Evolutionary conservation across 2,329 filamentous ascomycete genomes (phyloP), one percentile per base, ranked within the genome.

Genomic region (Cadophora luteo-olivacea): DNA sequence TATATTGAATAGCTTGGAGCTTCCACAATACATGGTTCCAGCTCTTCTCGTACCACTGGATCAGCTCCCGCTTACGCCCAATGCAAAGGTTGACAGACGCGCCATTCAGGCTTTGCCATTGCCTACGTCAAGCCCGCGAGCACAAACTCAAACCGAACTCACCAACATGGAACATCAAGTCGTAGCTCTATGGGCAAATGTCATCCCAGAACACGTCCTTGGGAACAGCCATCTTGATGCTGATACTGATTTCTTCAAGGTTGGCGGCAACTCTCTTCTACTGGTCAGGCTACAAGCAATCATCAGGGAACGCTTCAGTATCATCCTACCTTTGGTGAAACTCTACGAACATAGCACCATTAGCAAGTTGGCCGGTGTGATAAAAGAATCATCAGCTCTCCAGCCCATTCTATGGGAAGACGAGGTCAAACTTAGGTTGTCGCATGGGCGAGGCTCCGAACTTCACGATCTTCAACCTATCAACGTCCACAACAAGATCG

Each of bases 21-120:
- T 81, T 1, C 79, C 80, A 4, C 69, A 70, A 33, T 80, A 81
- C 67, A 82, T 82, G 80, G 38, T 72, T 0, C 81, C 80, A 0
- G 65, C 75, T 0, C 38, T 75, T 1, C 61, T 75, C 0, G 57
- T 82, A 3, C 66, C 76, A 0, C 4, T 82, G 0, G 65, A 73
- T 0, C 9, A 51, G 0, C 57, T 82, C 1, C 81, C 80, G 0
- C 61, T 77, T 1, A 82, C 63, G 16, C 65, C 54, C 8, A 68
- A 73, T 24, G 69, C 67, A 16, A 82, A 82, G 70, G 33, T 78
- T 0, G 80, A 82, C 62, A 68, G 79, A 0, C 66, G 65, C 0
- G 75, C 76, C 14, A 19, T 74, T 14, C 2, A 52, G 36, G 36
- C 32, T 6, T 41, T 69, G 4, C 45, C 65, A 16, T 33, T 65